Base-by-base conservation (phyloP, 2,329 filamentous ascomycete genomes). In the Neofusicoccum sp. region DNA sequence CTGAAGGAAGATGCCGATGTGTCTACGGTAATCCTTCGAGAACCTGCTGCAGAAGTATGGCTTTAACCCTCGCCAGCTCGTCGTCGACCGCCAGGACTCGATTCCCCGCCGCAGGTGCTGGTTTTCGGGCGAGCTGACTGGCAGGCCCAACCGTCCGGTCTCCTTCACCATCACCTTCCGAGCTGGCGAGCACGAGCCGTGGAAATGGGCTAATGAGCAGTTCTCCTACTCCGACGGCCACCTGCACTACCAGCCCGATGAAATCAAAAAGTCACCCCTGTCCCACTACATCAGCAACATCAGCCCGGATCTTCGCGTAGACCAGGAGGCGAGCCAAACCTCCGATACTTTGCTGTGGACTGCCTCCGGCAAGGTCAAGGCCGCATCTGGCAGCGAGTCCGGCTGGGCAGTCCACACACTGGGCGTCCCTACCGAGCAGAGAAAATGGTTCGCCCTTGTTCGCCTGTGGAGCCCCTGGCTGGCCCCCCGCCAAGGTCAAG, bases 381-480 rank as follows among this genome's bases (percentile, higher is more conserved):
- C 83, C 4, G 85, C 86, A 0, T 75, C 82, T 20, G 83, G 80
- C 0, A 79, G 85, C 40, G 71, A 79, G 3, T 89, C 91, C 3
- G 79, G 83, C 0, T 80, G 82, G 58, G 82, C 80, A 31, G 77
- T 82, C 49, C 71, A 86, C 31, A 74, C 78, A 2, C 75, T 96
- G 1, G 91, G 91, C 0, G 76, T 77, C 1, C 88, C 90, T 0
- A 87, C 83, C 68, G 82, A 84, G 43, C 75, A 84, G 54, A 82
- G 83, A 69, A 87, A 89, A 66, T 96, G 91, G 86, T 93, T 96
- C 71, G 86, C 90, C 6, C 76, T 96, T 11, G 87, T 96, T 4
- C 86, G 92, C 16, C 79, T 90, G 3, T 95, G 88, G 86, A 84
- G 83, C 34, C 89, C 92, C 1, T 98, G 93, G 93, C 78, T 96